Evolutionary conservation across 78 protist species (phyloP), one percentile per base, ranked within the genome.

Genomic region (Chrysochromulina parva): DNA sequence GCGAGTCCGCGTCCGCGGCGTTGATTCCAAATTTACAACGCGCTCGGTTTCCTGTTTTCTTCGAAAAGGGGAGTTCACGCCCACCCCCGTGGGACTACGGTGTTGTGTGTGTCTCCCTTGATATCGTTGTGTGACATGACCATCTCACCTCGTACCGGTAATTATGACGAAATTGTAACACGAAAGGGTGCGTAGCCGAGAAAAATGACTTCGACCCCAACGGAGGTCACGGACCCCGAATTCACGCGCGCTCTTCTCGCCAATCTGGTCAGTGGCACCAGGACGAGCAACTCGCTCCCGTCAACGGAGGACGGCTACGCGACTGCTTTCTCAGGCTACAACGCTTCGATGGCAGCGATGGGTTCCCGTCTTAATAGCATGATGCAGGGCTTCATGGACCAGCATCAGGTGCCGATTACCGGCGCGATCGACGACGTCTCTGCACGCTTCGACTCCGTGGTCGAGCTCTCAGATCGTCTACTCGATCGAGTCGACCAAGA

Each of bases 391-490:
- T 4, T 74, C n/a, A 3, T 74, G 28, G 57, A 3, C 24, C 84
- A 50, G 55, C 84, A 50, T 6, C 24, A 13, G 57, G n/a, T 3
- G 58, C 22, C 0, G 84, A 14, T 57, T 13, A 3, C 58, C 26
- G 84, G 58, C 22, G 58, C 6, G 76, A 16, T 26, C 19, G 89
- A 13, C 17, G 89, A 60, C 20, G 62, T 1, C 26, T 73, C 69
- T 20, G 90, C 52, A 13, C 28, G 60, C 50, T 74, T 71, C 50
- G 91, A 89, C 28, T n/a, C 47, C 14, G 57, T 74, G 48, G 91
- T 89, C 58, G 86, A 74, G 58, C 50, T 74, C 28, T n/a, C 91
- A 3, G 91, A 89, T 22, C 38, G 71, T 57, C 55, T 59, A 48
- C 86, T 69, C 28, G 91, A 89, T 85, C 26, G 13, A 11, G 91